Evolutionary conservation across 1,284 basidiomycete species (phyloP), one percentile per base, ranked within the genome.

Genomic region (Thelephora terrestris): DNA sequence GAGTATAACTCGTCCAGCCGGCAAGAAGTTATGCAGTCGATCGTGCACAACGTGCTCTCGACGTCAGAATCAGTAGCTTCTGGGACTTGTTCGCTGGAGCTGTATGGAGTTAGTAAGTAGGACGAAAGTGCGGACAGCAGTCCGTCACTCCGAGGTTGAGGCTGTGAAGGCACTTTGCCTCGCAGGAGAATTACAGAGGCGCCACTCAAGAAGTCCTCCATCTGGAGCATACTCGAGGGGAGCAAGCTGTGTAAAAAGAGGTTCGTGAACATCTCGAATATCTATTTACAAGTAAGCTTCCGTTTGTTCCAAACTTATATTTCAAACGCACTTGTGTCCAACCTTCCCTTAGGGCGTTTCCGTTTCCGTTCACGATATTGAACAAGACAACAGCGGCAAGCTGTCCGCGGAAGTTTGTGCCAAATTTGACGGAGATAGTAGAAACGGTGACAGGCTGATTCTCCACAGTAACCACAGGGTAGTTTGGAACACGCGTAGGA

Each of bases 241-340:
- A 99, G 71, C 24, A 99, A 74, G 3, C 92, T 94, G 62, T 97
- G 89, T 39, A 95, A 68, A 68, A 99, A 99, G 21, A 99, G 72
- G 32, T 93, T 97, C 61, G 95, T 88, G 68, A 97, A 93, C 81
- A 99, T 97, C 64, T 97, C 94, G 58, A 99, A 97, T 50, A 99
- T 91, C 83, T 92, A 35, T 4, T 5, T 7, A 16, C 21, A 10
- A 18, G 46, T 14, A 3, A 18, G 23, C 39, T 10, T 2, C 16
- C 42, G 5, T 49, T 20, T 17, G 21, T 37, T 35, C 21, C 17
- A 18, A 27, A 18, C 20, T 16, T 35, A 23, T 18, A 10, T 10
- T 10, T 16, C 16, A 21, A 25, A 53, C 72, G 50, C 52, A 89
- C 89, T 71, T 90, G 87, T 2, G 78, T 81, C 96, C 96, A 99